Conservation (phyloP, 176 grass and related monocot genomes). For the Oryza rufipogon region DNA sequence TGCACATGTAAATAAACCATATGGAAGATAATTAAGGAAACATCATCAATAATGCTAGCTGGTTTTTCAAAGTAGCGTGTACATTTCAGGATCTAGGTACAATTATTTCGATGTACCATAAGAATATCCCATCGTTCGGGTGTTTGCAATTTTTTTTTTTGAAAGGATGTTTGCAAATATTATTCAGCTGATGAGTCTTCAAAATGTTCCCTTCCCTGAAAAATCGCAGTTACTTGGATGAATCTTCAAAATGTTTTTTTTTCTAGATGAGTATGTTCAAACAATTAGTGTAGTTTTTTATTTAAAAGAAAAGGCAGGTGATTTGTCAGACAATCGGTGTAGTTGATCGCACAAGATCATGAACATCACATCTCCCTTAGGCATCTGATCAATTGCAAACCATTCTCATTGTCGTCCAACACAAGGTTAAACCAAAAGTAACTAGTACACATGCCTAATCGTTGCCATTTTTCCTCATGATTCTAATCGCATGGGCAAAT, state of each 20-base stretch:
- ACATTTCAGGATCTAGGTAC: slow-evolving; percentile 5
- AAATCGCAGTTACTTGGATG: background rate
- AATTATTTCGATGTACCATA: background rate
- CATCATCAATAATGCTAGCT: slow-evolving; percentile 13
- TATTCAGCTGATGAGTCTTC: background rate
- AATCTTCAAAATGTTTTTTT: background rate
- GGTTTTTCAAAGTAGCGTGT: background rate
- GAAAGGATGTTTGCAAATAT: background rate
- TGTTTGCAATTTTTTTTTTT: no score
- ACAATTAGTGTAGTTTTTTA: no score
- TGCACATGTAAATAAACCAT: slow-evolving; percentile 61
- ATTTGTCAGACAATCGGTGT: background rate
- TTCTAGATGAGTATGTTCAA: background rate
- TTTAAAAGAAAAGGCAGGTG: no score
- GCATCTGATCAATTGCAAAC: background rate
- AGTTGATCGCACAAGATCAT: background rate
- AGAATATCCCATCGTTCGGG: background rate
- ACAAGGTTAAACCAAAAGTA: background rate
- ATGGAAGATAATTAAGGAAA: slow-evolving; percentile 45
- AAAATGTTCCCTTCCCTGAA: background rate
- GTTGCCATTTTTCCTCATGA: background rate
- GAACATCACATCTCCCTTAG: background rate
- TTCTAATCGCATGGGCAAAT: background rate
- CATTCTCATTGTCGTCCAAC: background rate
- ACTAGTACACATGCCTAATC: background rate